Conservation (phyloP, 1,139 yeast genomes). For the Nakaseomyces delphensis region DNA sequence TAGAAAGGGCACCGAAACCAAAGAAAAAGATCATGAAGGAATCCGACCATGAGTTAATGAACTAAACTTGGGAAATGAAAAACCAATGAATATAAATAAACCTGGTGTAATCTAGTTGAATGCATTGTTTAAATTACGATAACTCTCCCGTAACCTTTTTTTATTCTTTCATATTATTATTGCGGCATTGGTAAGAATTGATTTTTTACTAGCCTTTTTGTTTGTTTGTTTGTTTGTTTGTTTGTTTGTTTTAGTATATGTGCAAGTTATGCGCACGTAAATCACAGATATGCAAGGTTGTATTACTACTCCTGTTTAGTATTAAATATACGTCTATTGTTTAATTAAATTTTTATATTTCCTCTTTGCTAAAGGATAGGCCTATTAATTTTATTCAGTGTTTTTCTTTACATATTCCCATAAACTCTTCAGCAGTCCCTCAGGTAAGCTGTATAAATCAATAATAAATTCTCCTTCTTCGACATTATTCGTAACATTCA, state of each 20-base stretch:
- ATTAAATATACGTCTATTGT: no score
- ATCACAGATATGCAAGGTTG: no score
- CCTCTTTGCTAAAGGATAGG: not conserved
- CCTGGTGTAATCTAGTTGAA: not conserved
- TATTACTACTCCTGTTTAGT: no score
- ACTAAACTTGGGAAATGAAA: not conserved
- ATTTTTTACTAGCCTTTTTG: no score
- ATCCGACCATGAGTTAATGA: not conserved
- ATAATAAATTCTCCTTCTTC: constrained; percentile 97
- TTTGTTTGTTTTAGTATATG: no score
- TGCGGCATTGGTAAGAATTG: no score
- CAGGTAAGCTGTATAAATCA: constrained; percentile 92
- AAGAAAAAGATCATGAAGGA: constrained; percentile 23
- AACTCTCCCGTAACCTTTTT: no score
- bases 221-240: no score
- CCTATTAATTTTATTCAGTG: constrained; percentile 25
- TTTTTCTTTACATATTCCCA: constrained; percentile 88
- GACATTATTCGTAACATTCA: constrained; percentile 92
- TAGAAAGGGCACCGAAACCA: constrained; percentile 45
- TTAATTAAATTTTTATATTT: not conserved
- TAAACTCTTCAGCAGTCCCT: constrained; percentile 78
- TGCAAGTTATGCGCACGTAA: no score
- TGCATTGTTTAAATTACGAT: no score
- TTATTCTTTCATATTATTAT: no score
- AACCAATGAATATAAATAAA: not conserved